Base-by-base conservation (phyloP, 305 asterid genomes). In the Solanum chacoense region DNA sequence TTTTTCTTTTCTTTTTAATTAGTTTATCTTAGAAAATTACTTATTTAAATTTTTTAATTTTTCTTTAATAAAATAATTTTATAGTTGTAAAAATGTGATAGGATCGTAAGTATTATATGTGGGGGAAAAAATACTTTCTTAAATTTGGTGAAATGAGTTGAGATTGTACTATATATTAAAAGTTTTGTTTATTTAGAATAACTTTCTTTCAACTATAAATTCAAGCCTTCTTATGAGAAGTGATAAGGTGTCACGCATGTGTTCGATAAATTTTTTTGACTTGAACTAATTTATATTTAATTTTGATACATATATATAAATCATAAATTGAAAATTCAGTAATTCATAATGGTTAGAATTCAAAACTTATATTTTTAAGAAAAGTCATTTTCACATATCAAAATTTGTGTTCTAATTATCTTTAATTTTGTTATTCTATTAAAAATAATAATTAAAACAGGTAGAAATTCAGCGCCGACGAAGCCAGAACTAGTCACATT, bases 401-500 rank as follows among this genome's bases (percentile, higher is more conserved):
- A 34, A 14, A 2, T 7, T 7, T 79, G 26, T 2, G 11, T 12
- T 38, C 8, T 38, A n/a, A 7, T 26, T 26, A 2, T 12, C 5
- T 14, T 28, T 6, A 31, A 3, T 14, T 42, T 18, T 24, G 4
- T 40, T 38, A 42, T 28, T 63, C 5, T 74, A 32, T 31, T 9
- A 13, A 13, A 40, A 11, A 36, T 35, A 40, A 40, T 38, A 40
- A 12, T 42, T 37, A 14, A 14, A 45, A 81, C 74, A 83, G 98
- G 97, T 2, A 69, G 99, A 11, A 93, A 94, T 50, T 92, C 99
- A 0, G 71, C 89, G 0, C 99, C 98, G 3, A 88, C 97, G 0
- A 88, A 95, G 71, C 76, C 94, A 0, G 99, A 97, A 22, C 87
- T 97, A 86, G 99, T 97, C 0, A 95, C 98, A 1, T 94, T 97